Base-by-base conservation (phyloP, 805 yeast genomes). In the Saturnispora ahearnii region DNA sequence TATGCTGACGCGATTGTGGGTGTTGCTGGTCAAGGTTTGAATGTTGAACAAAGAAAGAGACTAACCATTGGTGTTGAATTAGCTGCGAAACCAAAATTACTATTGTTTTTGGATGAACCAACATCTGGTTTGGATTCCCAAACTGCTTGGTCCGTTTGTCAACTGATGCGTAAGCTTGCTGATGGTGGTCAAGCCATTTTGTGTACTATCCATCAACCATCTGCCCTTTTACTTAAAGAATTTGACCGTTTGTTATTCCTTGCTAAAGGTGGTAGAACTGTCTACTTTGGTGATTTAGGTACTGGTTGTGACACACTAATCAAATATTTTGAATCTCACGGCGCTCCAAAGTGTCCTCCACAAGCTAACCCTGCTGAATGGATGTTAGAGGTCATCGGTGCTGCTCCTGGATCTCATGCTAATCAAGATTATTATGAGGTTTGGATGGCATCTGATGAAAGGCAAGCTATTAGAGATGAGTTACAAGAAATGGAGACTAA, bases 381-480 rank as follows among this genome's bases (percentile, higher is more conserved):
- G 93, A 88, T 88, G 95, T 72, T 88, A 66, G 84, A 84, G 54
- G 85, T 82, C 55, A 84, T 83, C 59, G 89, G 90, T 59, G 89
- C 89, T 48, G 88, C 89, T 33, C 89, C 89, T 6, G 89, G 88
- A 48, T 78, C 87, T 33, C 82, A 79, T 57, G 85, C 88, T 18
- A 72, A 72, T 44, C 85, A 81, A 65, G 86, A 84, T 64, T 84
- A 82, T 59, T 73, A 78, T 60, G 82, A 84, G 60, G 87, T 84
- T 45, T 87, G 96, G 96, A 66, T 76, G 63, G 73, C 74, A 44
- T 86, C 95, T 34, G 65, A 66, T 0, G 89, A 87, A 62, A 77
- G 76, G 57, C 60, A 67, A 48, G 79, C 73, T 6, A 78, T 84
- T 33, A 74, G 78, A 51, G 66, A 61, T 2, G 91, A 85, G 61